Evolutionary conservation across 768 basidiomycete species (phyloP).

Genomic region (Sutorius australiensis): DNA sequence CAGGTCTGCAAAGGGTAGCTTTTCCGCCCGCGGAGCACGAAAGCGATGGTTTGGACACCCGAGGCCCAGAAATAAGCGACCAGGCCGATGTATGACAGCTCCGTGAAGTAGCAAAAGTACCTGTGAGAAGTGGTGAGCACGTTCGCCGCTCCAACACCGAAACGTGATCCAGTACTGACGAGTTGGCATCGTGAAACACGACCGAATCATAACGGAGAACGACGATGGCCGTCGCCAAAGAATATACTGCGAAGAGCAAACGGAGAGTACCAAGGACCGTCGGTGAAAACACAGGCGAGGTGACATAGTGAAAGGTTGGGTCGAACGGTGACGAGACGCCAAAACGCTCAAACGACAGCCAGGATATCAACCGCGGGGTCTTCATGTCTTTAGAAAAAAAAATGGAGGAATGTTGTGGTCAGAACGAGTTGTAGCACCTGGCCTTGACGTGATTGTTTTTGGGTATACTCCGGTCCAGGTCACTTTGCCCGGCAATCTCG

Average conservation of each 20-base stretch:
- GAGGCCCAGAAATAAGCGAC: constrained; percentile 61
- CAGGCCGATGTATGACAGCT: constrained; percentile 58
- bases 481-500: not conserved
- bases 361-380: not conserved
- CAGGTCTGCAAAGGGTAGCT: constrained; percentile 53
- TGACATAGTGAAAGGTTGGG: constrained; percentile 34
- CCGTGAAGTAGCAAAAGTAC: constrained; percentile 63
- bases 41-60: constrained; percentile 48
- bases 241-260: constrained; percentile 48
- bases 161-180: constrained; percentile 30
- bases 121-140: constrained; percentile 29
- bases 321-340: constrained; percentile 43
- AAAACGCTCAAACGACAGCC: constrained; percentile 20
- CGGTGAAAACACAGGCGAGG: constrained; percentile 43
- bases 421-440: not conserved
- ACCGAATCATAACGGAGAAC: constrained; percentile 30
- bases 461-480: not conserved
- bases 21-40: constrained; percentile 32
- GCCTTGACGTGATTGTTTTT: constrained; percentile 4
- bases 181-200: constrained; percentile 22
- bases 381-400: constrained; percentile 3
- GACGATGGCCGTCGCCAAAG: constrained; percentile 38
- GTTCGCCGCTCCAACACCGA: not conserved
- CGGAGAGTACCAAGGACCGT: constrained; percentile 42
- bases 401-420: not conserved